phyloP scores from a whole-genome alignment of 495 filamentous ascomycete species.

The Thozetella sp. region DNA sequence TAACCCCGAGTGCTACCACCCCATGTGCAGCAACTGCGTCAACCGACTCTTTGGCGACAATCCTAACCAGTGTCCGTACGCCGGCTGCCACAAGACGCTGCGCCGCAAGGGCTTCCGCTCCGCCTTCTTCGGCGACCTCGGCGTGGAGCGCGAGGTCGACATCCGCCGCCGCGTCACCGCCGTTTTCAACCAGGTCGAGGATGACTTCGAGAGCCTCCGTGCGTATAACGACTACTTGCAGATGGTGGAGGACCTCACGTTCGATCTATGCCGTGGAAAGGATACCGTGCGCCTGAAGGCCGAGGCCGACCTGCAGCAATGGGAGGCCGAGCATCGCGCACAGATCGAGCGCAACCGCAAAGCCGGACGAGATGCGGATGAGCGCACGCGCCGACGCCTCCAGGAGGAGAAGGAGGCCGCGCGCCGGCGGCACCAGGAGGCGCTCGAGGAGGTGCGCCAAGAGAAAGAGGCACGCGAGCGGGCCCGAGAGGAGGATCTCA shows the following conservation, averaged over 20 bases:
- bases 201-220: constrained; percentile 82
- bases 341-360: constrained; percentile 72
- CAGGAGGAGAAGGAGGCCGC: constrained; percentile 52
- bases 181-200: constrained; percentile 84
- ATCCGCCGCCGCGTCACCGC: constrained; percentile 78
- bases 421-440: constrained; percentile 58
- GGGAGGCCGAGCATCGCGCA: constrained; percentile 67
- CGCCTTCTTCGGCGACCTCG: constrained; percentile 88
- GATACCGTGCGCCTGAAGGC: constrained; percentile 64
- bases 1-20: constrained; percentile 98
- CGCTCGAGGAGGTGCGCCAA: constrained; percentile 58
- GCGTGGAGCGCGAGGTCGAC: constrained; percentile 93
- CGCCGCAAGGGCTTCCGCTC: constrained; percentile 81
- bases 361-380: constrained; percentile 62
- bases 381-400: constrained; percentile 31
- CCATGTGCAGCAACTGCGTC: constrained; percentile 95
- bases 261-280: constrained; percentile 76
- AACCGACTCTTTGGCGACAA: constrained; percentile 91
- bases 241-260: constrained; percentile 86
- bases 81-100: constrained; percentile 81
- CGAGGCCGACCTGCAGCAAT: constrained; percentile 67
- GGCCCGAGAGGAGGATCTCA: constrained; percentile 49
- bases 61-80: constrained; percentile 87
- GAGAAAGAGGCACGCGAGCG: constrained; percentile 55
- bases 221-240: constrained; percentile 95